Evolutionary conservation across 805 yeast species (phyloP), one percentile per base, ranked within the genome.

Genomic region (Kodamaea hsintzibuensis): DNA sequence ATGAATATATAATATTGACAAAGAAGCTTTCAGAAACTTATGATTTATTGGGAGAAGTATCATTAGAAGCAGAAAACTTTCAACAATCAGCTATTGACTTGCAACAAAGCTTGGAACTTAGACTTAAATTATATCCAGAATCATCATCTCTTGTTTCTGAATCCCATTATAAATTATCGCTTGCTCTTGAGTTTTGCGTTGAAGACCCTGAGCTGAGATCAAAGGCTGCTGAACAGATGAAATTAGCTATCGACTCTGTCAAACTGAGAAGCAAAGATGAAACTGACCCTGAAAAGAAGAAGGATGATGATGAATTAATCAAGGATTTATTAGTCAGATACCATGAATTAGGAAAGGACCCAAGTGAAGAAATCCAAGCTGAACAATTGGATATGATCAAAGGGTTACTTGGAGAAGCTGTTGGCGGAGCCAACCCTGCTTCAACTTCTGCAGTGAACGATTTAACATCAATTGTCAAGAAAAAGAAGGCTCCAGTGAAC

Each of bases 41-140:
- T 65, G 92, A 88, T 63, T 69, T 92, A 9, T 75, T 91, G 14
- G 98, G 98, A 33, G 98, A 93, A 65, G 88, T 92, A 8, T 86
- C 96, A 0, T 75, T 92, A 44, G 99, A 93, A 65, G 82, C 95
- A 1, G 98, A 93, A 62, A 89, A 90, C 68, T 91, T 91, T 68
- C 71, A 76, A 13, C 96, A 90, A 67, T 89, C 97, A 0, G 81
- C 86, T 0, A 72, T 73, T 16, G 97, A 92, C 67, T 82, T 91
- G 54, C 72, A 77, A 47, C 70, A 80, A 16, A 77, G 90, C 42
- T 75, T 89, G 35, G 70, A 80, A 27, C 69, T 86, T 44, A 79
- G 89, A 65, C 63, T 72, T 49, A 70, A 81, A 53, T 64, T 88
- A 10, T 85, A 77, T 61, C 79, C 79, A 2, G 67, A 69, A n/a